Percentiles rank a stretch among this genome's conserved stretches.
Conservation (phyloP, 208 protist genomes). For the Phytomonas francai region DNA sequence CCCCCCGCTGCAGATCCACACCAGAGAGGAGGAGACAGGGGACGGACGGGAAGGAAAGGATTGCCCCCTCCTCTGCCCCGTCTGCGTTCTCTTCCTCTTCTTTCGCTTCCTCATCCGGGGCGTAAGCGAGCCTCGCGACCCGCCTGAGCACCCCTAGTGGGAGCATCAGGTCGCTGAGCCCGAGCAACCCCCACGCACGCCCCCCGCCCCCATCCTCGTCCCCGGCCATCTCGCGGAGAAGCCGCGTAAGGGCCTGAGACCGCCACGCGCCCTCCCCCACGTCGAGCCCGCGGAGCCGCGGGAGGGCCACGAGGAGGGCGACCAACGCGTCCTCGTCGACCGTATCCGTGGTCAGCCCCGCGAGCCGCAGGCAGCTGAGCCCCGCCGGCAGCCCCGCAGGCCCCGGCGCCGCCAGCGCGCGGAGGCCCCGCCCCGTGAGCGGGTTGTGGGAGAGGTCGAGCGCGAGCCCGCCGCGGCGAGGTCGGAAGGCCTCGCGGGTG, state of each 20-base stretch:
- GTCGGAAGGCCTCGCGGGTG: conserved; percentile 18
- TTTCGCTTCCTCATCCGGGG: conserved; percentile 4
- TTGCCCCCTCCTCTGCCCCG: no score
- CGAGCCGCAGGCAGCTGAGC: conserved; percentile 27
- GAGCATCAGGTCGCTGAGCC: conserved; percentile 17
- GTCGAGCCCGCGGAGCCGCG: conserved; percentile 15
- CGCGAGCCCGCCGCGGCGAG: conserved; percentile 24
- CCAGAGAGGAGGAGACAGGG: conserved; percentile 19
- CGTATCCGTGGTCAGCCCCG: conserved; percentile 19
- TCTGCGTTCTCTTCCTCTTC: no score
- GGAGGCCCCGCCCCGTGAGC: conserved; percentile 25
- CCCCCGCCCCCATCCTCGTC: no score
- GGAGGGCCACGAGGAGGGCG: conserved; percentile 14
- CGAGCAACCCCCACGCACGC: conserved; percentile 18
- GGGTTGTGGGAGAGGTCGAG: conserved; percentile 37
- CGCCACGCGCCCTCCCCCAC: conserved; percentile 20
- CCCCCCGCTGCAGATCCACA: conserved; percentile 14
- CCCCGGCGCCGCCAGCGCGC: conserved; percentile 14
- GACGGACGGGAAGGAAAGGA: no score
- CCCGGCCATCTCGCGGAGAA: conserved; percentile 29
- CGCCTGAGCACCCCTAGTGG: conserved; percentile 17
- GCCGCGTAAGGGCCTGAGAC: conserved; percentile 17
- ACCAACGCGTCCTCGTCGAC: conserved; percentile 22
- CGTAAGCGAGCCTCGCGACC: conserved; percentile 16
- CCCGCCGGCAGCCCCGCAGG: conserved; percentile 11